phyloP scores from a whole-genome alignment of 495 filamentous ascomycete species.

The Hypoxylon subgilvum region DNA sequence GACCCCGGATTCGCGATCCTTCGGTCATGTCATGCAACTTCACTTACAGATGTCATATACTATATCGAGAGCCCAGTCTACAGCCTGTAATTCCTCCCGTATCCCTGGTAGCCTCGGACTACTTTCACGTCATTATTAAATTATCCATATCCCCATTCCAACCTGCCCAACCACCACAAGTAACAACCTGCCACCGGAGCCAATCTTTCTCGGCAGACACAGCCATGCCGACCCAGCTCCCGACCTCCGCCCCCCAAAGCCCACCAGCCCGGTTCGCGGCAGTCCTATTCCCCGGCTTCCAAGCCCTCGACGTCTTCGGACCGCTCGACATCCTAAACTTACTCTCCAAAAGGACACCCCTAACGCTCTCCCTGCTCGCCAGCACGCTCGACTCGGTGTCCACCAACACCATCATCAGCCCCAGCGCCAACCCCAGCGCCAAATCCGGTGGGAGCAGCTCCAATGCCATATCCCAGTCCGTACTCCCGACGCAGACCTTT shows the following conservation, averaged over 20 bases:
- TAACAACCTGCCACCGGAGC: not conserved
- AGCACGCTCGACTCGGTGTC: slow-evolving; percentile 58
- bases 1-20: slow-evolving; percentile 20
- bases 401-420: slow-evolving; percentile 17
- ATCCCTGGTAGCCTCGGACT: no score
- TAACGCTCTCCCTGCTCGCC: slow-evolving; percentile 59
- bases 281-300: slow-evolving; percentile 55
- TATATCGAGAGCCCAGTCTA: no score
- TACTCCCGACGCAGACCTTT: slow-evolving; percentile 71
- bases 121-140: no score
- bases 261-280: slow-evolving; percentile 46
- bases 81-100: no score
- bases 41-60: no score
- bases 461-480: no score
- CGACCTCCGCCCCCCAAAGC: not conserved
- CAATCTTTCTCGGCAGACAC: no score
- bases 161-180: not conserved
- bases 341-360: slow-evolving; percentile 47
- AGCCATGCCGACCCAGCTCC: not conserved
- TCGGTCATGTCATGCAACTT: slow-evolving; percentile 4
- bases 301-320: slow-evolving; percentile 62
- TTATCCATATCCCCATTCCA: no score
- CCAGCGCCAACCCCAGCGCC: no score
- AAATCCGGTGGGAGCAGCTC: no score
- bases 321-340: slow-evolving; percentile 67